Base-by-base conservation (phyloP, 257 asterid species). In the Solanum raphanifolium region DNA sequence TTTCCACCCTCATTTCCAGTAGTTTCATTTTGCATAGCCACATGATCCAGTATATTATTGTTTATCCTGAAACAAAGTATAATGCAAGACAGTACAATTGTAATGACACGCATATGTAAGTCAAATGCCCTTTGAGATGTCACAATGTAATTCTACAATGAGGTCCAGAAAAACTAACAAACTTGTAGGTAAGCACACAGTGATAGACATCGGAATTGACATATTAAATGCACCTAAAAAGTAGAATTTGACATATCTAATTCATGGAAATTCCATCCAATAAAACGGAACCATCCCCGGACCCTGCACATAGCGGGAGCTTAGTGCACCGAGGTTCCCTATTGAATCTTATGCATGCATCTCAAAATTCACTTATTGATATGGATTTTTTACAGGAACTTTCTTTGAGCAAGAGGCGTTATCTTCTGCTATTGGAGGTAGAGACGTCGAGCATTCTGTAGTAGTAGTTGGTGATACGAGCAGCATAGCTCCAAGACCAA, bases 401-500 rank as follows among this genome's bases (percentile, higher is more conserved):
- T 84, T 71, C 41, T 3, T 29, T 41, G 52, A 84, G 78, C 36
- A 9, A 82, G 83, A 39, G 65, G 11, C 15, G 21, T 76, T 31
- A 39, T 48, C 48, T 55, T 83, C 43, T 46, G 6, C 18, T 3
- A 46, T 36, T 34, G 87, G 18, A 5, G 52, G 18, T 66, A 21
- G 58, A 23, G 88, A 55, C 13, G n/a, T 25, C 10, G 76, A 48
- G 21, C 21, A 71, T 84, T 88, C 76, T 31, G 87, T 13, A 20
- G 85, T 38, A 84, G 85, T 38, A 84, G 87, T 20, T 23, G 86
- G 84, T 20, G 90, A 86, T 2, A 83, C 32, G 32, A 90, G 87
- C 46, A 73, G 76, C 86, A 85, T 75, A 13, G 91, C 93, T 82
- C 96, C 98, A 27, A 90, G 87, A 2, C 98, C 95, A 20, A 93